Evolutionary conservation across 1,284 basidiomycete species (phyloP).

Genomic region (Flammula alnicola): DNA sequence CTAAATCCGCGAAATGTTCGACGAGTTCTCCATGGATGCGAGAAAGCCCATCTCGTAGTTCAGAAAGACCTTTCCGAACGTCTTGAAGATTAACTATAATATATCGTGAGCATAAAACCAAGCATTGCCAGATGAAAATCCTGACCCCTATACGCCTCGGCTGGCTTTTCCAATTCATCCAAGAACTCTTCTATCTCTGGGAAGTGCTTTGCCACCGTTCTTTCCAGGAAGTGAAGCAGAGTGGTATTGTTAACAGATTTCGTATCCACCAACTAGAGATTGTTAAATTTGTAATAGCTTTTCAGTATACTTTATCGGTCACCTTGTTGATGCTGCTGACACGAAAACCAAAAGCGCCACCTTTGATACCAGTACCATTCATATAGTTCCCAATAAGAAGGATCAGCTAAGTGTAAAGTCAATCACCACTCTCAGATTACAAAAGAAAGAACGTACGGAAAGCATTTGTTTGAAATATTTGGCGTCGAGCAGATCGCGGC

Average conservation of each 20-base stretch:
- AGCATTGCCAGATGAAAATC: slow-evolving; percentile 5
- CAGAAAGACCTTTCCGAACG: slow-evolving; percentile 70
- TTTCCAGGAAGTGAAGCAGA: slow-evolving; percentile 92
- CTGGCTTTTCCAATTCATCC: slow-evolving; percentile 87
- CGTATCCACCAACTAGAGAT: slow-evolving; percentile 89
- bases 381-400: slow-evolving; percentile 97
- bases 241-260: slow-evolving; percentile 95
- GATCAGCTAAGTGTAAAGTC: slow-evolving; percentile 65
- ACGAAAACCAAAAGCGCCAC: slow-evolving; percentile 97
- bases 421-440: neutral
- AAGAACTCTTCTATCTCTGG: slow-evolving; percentile 88
- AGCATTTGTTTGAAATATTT: slow-evolving; percentile 87
- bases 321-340: slow-evolving; percentile 98
- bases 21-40: slow-evolving; percentile 79
- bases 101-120: slow-evolving; percentile 7
- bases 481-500: slow-evolving; percentile 76
- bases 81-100: slow-evolving; percentile 76
- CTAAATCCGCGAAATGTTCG: slow-evolving; percentile 77
- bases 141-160: slow-evolving; percentile 91
- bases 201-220: slow-evolving; percentile 89
- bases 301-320: slow-evolving; percentile 10
- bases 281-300: neutral
- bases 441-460: slow-evolving; percentile 54
- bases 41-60: slow-evolving; percentile 81
- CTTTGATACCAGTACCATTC: slow-evolving; percentile 96